Evolutionary conservation across 2,329 filamentous ascomycete species (phyloP).

Genomic region (Dissoconium aciculare): DNA sequence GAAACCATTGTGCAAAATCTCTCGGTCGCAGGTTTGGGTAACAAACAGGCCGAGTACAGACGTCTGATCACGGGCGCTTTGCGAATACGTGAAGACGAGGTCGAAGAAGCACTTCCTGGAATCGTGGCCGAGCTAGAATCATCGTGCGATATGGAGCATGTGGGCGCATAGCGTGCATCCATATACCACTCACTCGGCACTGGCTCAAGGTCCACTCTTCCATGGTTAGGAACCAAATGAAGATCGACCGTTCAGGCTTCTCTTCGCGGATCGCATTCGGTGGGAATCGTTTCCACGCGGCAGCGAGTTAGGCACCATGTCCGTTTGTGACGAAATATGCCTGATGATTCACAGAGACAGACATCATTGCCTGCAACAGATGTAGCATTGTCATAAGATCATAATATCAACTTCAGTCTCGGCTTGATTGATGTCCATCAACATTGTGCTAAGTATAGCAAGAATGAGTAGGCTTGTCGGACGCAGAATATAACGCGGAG

Average conservation of each 20-base stretch:
- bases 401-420: too few species aligned
- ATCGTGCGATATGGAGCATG: conserved; percentile 1
- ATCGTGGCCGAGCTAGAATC: conserved; percentile 34
- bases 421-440: too few species aligned
- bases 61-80: conserved; percentile 54
- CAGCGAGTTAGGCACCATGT: too few species aligned
- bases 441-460: too few species aligned
- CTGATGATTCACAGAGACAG: too few species aligned
- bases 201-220: not conserved
- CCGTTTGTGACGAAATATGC: too few species aligned
- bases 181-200: not conserved
- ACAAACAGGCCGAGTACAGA: conserved; percentile 56
- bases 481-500: too few species aligned
- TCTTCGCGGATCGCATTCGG: too few species aligned
- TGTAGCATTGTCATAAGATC: too few species aligned
- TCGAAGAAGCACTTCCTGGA: conserved; percentile 46
- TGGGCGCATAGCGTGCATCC: not conserved
- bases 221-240: not conserved
- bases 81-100: conserved; percentile 51
- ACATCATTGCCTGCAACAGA: too few species aligned
- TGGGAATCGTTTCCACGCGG: too few species aligned
- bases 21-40: conserved; percentile 53
- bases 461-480: too few species aligned
- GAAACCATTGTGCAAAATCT: conserved; percentile 54
- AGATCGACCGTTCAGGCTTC: not conserved